Evolutionary conservation across 1,284 basidiomycete species (phyloP).

Genomic region (Cystobasidium pallidum): DNA sequence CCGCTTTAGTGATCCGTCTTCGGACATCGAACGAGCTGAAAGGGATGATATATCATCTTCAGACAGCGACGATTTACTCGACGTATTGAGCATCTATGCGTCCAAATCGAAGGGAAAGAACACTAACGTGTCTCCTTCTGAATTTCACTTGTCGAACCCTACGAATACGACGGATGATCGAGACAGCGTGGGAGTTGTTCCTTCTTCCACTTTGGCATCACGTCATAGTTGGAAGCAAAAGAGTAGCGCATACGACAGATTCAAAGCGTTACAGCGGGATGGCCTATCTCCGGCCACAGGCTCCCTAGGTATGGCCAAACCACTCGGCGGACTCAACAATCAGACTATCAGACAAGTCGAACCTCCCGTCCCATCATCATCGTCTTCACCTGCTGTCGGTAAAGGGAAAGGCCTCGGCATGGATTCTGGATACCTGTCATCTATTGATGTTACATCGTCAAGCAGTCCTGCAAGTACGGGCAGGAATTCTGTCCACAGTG

Average conservation of each 20-base stretch:
- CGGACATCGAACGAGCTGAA: not conserved
- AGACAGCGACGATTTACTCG: conserved; percentile 12
- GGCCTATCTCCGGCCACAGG: not conserved
- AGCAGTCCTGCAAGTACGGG: conserved; percentile 5
- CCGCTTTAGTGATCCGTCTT: not conserved
- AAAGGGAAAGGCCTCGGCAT: not conserved
- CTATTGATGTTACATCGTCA: conserved; percentile 13
- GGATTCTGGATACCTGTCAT: conserved; percentile 19
- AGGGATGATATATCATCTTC: not conserved
- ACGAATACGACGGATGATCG: not conserved
- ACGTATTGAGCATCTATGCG: not conserved
- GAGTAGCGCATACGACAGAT: not conserved
- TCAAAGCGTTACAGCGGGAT: not conserved
- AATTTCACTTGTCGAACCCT: not conserved
- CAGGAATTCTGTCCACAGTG: no score
- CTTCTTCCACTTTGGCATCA: not conserved
- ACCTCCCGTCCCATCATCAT: conserved; percentile 12
- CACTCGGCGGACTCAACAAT: not conserved
- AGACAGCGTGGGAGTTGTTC: not conserved
- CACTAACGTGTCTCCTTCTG: not conserved
- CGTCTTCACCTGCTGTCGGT: not conserved
- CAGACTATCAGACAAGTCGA: conserved; percentile 1
- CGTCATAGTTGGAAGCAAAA: no score
- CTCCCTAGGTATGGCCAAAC: no score
- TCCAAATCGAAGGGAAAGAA: not conserved